Percentiles rank a stretch among this genome's conserved stretches.
These are phyloP conservation scores for Ulota crispa DNA, from an alignment of 225 moss, liverwort and hornwort species.

Conservation along the genomic window DNA sequence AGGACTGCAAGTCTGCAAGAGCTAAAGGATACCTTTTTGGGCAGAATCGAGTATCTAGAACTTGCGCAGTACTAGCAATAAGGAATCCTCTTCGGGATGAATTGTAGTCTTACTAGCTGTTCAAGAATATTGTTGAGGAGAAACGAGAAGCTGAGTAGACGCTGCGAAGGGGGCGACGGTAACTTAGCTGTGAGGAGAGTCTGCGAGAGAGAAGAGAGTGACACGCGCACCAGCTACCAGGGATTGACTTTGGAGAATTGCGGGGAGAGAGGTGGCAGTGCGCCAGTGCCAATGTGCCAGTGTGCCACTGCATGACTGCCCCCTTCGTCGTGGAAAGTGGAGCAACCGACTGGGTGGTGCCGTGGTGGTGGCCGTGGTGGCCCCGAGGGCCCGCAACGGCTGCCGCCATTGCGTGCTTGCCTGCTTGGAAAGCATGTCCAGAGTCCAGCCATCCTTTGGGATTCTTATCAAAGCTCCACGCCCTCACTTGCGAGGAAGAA, in stretches of 20 bases:
- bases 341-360: neutral
- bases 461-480: neutral
- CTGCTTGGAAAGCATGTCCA: neutral
- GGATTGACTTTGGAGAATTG: neutral
- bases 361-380: neutral
- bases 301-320: neutral
- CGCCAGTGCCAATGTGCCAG: neutral
- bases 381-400: neutral
- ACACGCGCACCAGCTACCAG: neutral
- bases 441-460: neutral
- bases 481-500: no score
- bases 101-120: no score
- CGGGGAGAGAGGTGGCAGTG: neutral
- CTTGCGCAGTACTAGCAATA: no score
- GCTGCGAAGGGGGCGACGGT: no score
- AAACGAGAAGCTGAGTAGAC: no score
- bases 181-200: no score
- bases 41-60: no score
- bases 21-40: no score
- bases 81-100: no score
- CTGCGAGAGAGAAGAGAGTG: neutral
- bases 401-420: neutral
- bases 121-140: no score
- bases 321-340: neutral
- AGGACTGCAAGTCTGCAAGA: no score